A percentile compares a stretch with the other conserved stretches of the same genome.
These are phyloP conservation scores for Stylosanthes scabra DNA, from an alignment of 331 rosid genomes.

Conservation along the genomic window DNA sequence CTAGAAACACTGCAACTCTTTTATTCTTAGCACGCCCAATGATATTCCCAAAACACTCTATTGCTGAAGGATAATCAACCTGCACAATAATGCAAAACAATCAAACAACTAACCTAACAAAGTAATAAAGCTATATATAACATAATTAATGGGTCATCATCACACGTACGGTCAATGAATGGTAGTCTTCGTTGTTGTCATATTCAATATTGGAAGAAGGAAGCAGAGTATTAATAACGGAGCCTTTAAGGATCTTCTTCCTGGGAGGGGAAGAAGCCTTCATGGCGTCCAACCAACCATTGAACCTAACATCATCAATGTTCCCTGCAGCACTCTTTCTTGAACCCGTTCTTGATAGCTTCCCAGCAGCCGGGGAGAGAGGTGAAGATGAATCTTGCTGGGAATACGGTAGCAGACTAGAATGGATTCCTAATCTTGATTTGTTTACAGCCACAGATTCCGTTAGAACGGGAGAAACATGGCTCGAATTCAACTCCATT, in stretches of 20 bases:
- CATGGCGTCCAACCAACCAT: slow-evolving; percentile 97
- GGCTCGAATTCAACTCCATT: slow-evolving; percentile 84
- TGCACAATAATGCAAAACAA: slow-evolving; percentile 32
- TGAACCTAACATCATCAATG: slow-evolving; percentile 81
- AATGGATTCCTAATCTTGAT: slow-evolving; percentile 75
- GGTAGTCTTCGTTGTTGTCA: slow-evolving; percentile 59
- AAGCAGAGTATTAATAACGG: slow-evolving; percentile 38
- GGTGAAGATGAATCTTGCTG: slow-evolving; percentile 64
- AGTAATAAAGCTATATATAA: background rate
- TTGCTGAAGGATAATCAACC: slow-evolving; percentile 88
- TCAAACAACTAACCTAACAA: background rate
- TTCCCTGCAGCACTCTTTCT: slow-evolving; percentile 64
- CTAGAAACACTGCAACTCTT: slow-evolving; percentile 83
- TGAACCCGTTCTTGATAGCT: slow-evolving; percentile 54
- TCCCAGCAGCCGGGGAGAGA: slow-evolving; percentile 52
- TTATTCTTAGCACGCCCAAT: slow-evolving; percentile 61
- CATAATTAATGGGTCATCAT: too few relatives aligned
- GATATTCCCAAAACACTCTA: slow-evolving; percentile 61
- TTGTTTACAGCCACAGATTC: slow-evolving; percentile 77
- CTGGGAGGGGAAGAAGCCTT: slow-evolving; percentile 91
- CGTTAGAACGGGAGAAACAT: slow-evolving; percentile 68
- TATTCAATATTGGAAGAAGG: slow-evolving; percentile 61
- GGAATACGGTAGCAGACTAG: slow-evolving; percentile 59
- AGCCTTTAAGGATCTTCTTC: slow-evolving; percentile 68
- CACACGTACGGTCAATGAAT: slow-evolving; percentile 69